Percentiles rank a stretch among this genome's conserved stretches.
Conservation (phyloP, 257 asterid species). For the Petunia secreta region DNA sequence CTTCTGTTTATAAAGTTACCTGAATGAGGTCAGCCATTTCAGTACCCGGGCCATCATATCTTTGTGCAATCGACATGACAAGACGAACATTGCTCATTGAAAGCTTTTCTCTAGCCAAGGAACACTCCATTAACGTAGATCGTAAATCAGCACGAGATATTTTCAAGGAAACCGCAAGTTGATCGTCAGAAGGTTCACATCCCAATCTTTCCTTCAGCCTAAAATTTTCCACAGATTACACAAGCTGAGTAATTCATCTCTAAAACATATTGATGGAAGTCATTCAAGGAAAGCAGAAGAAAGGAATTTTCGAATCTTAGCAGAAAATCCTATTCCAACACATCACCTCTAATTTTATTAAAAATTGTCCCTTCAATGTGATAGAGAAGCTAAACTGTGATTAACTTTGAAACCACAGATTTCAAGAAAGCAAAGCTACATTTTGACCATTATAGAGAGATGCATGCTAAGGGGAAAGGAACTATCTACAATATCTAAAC, state of each 20-base stretch:
- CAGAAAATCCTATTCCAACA: not conserved
- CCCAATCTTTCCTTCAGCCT: conserved; percentile 83
- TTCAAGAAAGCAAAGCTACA: not conserved
- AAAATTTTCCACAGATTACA: conserved; percentile 33
- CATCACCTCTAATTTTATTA: not conserved
- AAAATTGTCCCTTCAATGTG: not conserved
- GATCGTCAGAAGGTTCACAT: conserved; percentile 90
- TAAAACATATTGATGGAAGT: not conserved
- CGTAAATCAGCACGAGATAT: conserved; percentile 67
- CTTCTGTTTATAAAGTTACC: conserved; percentile 44
- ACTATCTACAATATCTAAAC: not conserved
- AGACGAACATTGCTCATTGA: conserved; percentile 97
- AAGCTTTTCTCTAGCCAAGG: conserved; percentile 91
- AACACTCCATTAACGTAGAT: conserved; percentile 64
- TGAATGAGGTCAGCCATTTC: conserved; percentile 95
- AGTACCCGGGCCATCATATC: conserved; percentile 91
- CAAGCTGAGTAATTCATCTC: not conserved
- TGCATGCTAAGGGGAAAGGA: not conserved
- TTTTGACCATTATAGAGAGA: not conserved
- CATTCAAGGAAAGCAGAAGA: not conserved
- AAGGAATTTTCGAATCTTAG: not conserved
- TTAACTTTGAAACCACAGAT: not conserved
- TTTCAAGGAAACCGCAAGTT: conserved; percentile 73
- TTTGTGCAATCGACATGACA: conserved; percentile 95
- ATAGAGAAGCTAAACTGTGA: not conserved